phyloP scores from a whole-genome alignment of 2,329 filamentous ascomycete species.

The Zalaria sp. region DNA sequence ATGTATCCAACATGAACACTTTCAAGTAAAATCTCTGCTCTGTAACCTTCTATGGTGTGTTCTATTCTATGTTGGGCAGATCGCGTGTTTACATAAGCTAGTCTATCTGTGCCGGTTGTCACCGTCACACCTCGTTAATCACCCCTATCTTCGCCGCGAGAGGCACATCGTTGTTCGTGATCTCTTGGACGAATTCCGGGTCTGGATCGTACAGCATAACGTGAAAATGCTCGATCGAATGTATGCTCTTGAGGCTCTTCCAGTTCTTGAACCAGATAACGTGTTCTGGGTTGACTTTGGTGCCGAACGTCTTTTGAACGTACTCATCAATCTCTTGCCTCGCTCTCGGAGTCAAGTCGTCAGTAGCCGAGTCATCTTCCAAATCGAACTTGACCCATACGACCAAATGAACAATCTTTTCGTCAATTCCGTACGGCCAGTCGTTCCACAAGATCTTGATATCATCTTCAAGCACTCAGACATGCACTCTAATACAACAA shows the following conservation, averaged over 20 bases:
- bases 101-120: no score
- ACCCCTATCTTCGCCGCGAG: constrained; percentile 23
- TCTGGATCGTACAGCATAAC: constrained; percentile 78
- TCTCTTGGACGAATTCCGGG: constrained; percentile 48
- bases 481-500: neutral
- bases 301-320: constrained; percentile 52
- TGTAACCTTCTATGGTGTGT: no score
- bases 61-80: no score
- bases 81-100: no score
- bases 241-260: constrained; percentile 68
- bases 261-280: constrained; percentile 92
- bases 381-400: constrained; percentile 87
- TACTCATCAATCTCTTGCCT: constrained; percentile 55
- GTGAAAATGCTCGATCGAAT: constrained; percentile 86
- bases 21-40: no score
- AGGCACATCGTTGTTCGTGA: constrained; percentile 64
- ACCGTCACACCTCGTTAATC: neutral
- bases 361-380: constrained; percentile 50
- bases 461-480: constrained; percentile 31
- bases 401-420: constrained; percentile 67
- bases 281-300: constrained; percentile 32
- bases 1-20: no score
- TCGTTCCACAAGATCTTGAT: constrained; percentile 73
- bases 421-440: constrained; percentile 83
- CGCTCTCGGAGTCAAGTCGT: constrained; percentile 51